phyloP scores from a whole-genome alignment of 1,139 yeast species.

The Saccharomyces hybrid region DNA sequence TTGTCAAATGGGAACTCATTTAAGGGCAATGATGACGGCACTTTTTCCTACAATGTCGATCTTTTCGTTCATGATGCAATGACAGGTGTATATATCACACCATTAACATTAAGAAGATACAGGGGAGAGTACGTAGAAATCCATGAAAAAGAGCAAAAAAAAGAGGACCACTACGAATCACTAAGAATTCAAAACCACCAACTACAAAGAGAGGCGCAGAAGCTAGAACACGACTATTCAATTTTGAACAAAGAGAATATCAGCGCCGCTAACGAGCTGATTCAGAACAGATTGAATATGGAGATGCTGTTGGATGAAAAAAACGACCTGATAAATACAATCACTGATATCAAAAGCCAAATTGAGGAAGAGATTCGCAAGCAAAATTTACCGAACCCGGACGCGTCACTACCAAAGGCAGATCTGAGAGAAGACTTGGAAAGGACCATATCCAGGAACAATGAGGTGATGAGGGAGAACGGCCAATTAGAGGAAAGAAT shows the following conservation, averaged over 20 bases:
- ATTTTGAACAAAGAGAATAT: constrained; percentile 69
- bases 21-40: constrained; percentile 6
- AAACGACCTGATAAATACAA: constrained; percentile 44
- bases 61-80: constrained; percentile 71
- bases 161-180: constrained; percentile 60
- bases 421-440: constrained; percentile 37
- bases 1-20: constrained; percentile 6
- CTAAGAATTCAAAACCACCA: constrained; percentile 60
- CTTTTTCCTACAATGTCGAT: constrained; percentile 48
- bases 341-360: constrained; percentile 40
- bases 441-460: constrained; percentile 50
- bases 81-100: constrained; percentile 53
- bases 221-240: constrained; percentile 60
- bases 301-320: constrained; percentile 62
- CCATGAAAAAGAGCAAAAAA: constrained; percentile 55
- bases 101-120: constrained; percentile 60
- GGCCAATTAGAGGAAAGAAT: constrained; percentile 42
- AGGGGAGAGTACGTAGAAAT: constrained; percentile 67
- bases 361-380: constrained; percentile 26
- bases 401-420: constrained; percentile 26
- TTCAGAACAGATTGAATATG: constrained; percentile 50
- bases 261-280: constrained; percentile 64
- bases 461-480: constrained; percentile 46
- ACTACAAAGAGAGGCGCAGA: constrained; percentile 63
- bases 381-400: constrained; percentile 26